phyloP scores from a whole-genome alignment of 768 basidiomycete species.

The Russula emetica region DNA sequence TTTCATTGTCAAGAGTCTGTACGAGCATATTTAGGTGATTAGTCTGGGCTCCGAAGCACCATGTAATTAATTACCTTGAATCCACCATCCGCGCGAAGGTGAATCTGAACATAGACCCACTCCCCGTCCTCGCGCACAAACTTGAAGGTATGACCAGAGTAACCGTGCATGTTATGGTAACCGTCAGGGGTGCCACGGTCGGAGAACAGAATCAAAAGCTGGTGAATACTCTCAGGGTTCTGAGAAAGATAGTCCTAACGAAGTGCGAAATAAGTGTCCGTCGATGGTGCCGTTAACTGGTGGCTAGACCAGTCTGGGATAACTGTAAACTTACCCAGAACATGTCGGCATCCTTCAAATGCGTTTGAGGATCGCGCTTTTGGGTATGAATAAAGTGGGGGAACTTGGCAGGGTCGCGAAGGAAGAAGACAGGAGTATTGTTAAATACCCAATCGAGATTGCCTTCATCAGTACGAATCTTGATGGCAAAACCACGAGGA shows the following conservation, averaged over 20 bases:
- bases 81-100: conserved; percentile 72
- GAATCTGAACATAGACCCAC: conserved; percentile 84
- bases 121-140: conserved; percentile 81
- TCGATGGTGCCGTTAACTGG: background rate
- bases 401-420: conserved; percentile 85
- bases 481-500: conserved; percentile 88
- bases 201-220: conserved; percentile 87
- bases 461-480: conserved; percentile 86
- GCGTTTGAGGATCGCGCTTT: conserved; percentile 88
- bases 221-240: conserved; percentile 87
- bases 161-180: conserved; percentile 85
- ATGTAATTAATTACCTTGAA: conserved; percentile 62
- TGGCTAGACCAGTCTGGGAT: background rate
- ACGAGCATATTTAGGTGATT: background rate
- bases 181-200: conserved; percentile 92
- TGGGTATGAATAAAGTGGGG: conserved; percentile 94
- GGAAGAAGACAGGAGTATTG: conserved; percentile 90
- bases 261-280: conserved; percentile 22
- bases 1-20: conserved; percentile 65
- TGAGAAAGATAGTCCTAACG: conserved; percentile 79
- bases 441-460: conserved; percentile 92
- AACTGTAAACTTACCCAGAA: conserved; percentile 57
- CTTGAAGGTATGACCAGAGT: conserved; percentile 90
- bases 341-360: conserved; percentile 81
- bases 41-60: background rate